Evolutionary conservation across 2,329 filamentous ascomycete genomes (phyloP), one percentile per base, ranked within the genome.

Genomic region (Verticillium dahliae): DNA sequence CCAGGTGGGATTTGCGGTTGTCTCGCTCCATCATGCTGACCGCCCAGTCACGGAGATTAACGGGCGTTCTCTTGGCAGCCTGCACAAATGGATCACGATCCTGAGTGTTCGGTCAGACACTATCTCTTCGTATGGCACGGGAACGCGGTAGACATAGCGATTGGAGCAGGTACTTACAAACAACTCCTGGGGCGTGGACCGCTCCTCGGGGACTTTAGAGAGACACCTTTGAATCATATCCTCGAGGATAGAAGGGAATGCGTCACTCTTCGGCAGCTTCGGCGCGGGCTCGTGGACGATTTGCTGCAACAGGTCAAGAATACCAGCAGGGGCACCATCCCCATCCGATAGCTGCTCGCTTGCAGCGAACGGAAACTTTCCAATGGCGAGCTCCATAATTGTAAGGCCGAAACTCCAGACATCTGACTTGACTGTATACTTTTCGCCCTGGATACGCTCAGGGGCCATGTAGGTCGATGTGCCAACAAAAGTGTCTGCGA

Each of bases 391-490:
- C 76, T 99, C 95, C 93, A 99, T 98, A 65, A 99, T 87, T 0
- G 89, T 90, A 67, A 99, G 80, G 37, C 95, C 95, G 65, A 97
- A 96, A 83, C 93, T 97, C 95, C 95, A 99, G 4, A 99, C 95
- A 74, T 99, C 95, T 13, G 93, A 97, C 76, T 97, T 97, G 70
- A 99, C 94, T 0, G 94, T 97, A 76, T 99, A 99, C 69, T 91
- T 92, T 66, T 95, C 92, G 65, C 95, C 95, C 74, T 98, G 93
- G 68, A 99, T 99, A 74, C 95, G 87, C 79, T 99, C 95, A 0
- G 95, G 95, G 0, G 95, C 95, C 95, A 99, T 99, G 80, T 99
- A 99, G 61, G 95, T 99, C 41, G 95, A 97, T 1, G 95, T 99
- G 60, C 95, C 95, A 39, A 99, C 95, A 70, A 99, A 99, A 0